Percentiles rank a stretch among this genome's conserved stretches.
phyloP scores from a whole-genome alignment of 768 basidiomycete genomes.

The Lepiota subincarnata region DNA sequence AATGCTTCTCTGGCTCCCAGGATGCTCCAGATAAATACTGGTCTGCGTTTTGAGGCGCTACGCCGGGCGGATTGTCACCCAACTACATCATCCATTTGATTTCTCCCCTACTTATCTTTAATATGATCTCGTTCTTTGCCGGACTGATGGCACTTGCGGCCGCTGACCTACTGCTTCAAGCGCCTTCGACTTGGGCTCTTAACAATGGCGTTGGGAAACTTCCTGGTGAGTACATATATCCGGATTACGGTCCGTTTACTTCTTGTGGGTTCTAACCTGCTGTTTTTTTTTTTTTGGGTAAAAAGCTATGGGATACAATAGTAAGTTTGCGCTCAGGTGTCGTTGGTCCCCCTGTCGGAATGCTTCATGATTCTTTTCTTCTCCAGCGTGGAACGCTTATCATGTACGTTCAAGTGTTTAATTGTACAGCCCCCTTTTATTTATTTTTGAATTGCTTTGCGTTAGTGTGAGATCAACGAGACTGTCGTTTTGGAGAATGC shows the following conservation, averaged over 20 bases:
- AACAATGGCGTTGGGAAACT: slow-evolving; percentile 7
- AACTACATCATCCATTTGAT: no score
- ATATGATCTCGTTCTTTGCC: no score
- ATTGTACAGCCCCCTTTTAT: background rate
- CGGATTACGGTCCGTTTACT: background rate
- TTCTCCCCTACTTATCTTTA: no score
- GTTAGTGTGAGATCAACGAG: slow-evolving; percentile 57
- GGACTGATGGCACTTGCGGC: background rate
- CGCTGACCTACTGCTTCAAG: background rate
- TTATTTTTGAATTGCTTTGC: no score
- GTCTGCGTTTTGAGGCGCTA: no score
- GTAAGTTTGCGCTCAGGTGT: background rate
- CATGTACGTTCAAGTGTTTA: background rate
- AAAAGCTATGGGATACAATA: slow-evolving; percentile 5
- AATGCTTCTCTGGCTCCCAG: no score
- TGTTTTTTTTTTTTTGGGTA: background rate
- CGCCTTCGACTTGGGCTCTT: background rate
- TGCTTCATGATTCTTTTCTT: background rate
- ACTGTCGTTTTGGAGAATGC: slow-evolving; percentile 46
- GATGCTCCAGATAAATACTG: no score
- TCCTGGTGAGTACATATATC: background rate
- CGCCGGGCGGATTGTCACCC: no score
- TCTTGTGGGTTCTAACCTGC: background rate
- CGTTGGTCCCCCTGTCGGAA: background rate
- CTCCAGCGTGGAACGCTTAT: slow-evolving; percentile 2